phyloP scores from a whole-genome alignment of 2,329 filamentous ascomycete genomes.

The Zasmidium cellare region DNA sequence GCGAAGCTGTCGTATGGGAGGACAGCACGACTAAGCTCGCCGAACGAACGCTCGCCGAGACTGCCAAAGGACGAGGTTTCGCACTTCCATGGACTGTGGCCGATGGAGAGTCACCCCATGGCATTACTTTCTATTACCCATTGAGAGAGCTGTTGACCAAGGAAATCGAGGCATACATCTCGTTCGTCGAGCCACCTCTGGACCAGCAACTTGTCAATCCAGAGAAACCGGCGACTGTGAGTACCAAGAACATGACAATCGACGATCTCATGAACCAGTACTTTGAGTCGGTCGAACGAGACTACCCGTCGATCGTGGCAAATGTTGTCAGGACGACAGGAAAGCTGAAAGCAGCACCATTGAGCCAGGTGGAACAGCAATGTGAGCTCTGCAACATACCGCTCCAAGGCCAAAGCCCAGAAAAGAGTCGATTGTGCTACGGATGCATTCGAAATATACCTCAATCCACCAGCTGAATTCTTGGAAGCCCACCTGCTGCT shows the following conservation, averaged over 20 bases:
- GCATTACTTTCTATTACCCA: slow-evolving; percentile 70
- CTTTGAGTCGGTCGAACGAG: slow-evolving; percentile 80
- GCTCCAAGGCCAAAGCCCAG: slow-evolving; percentile 43
- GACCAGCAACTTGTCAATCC: slow-evolving; percentile 38
- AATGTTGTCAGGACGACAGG: slow-evolving; percentile 93
- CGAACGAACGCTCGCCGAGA: slow-evolving; percentile 80
- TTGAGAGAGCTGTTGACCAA: slow-evolving; percentile 81
- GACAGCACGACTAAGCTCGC: slow-evolving; percentile 87
- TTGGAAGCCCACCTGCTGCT: background rate
- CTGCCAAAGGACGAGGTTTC: slow-evolving; percentile 86
- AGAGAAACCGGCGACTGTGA: slow-evolving; percentile 47
- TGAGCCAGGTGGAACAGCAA: slow-evolving; percentile 31
- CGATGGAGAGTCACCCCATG: slow-evolving; percentile 67
- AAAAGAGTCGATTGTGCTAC: slow-evolving; percentile 60
- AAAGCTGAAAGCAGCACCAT: slow-evolving; percentile 63
- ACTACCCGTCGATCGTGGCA: slow-evolving; percentile 86
- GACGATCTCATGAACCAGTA: slow-evolving; percentile 88
- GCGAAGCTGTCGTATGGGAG: slow-evolving; percentile 74
- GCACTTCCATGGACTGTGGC: slow-evolving; percentile 78
- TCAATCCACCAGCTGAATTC: slow-evolving; percentile 8
- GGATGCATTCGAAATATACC: slow-evolving; percentile 56
- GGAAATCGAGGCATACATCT: slow-evolving; percentile 70
- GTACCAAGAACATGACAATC: slow-evolving; percentile 78
- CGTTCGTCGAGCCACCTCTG: slow-evolving; percentile 37
- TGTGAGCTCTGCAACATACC: slow-evolving; percentile 72